phyloP scores from a whole-genome alignment of 768 basidiomycete species.

The Candolleomyces aberdarensis region DNA sequence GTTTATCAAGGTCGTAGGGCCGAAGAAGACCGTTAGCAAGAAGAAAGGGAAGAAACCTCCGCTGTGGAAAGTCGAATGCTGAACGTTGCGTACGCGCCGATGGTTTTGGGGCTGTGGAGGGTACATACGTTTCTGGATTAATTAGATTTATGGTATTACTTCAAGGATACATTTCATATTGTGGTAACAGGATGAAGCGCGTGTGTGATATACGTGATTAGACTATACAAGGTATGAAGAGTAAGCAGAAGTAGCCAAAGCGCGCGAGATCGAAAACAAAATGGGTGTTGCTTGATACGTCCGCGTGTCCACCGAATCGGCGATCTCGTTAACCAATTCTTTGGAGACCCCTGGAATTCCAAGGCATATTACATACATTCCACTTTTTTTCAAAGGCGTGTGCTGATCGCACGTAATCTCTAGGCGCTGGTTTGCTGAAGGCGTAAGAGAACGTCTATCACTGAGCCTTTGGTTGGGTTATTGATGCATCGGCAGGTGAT shows the following conservation, averaged over 20 bases:
- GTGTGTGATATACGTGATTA: background rate
- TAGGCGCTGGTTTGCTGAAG: too few relatives aligned
- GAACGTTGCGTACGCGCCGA: too few relatives aligned
- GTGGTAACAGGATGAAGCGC: background rate
- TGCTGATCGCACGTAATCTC: too few relatives aligned
- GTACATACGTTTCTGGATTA: background rate
- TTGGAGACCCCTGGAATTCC: constrained; percentile 92
- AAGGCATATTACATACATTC: too few relatives aligned
- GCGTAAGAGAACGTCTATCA: too few relatives aligned
- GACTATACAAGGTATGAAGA: background rate
- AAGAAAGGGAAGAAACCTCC: constrained; percentile 56
- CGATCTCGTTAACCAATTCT: constrained; percentile 92
- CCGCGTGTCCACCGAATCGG: constrained; percentile 87
- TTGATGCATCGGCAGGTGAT: too few relatives aligned
- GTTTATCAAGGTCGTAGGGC: constrained; percentile 70
- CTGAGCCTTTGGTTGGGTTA: too few relatives aligned
- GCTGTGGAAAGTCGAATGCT: background rate
- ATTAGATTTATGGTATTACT: background rate
- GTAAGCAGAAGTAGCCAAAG: background rate
- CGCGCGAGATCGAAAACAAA: too few relatives aligned
- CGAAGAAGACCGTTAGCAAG: constrained; percentile 65
- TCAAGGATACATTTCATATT: constrained; percentile 2
- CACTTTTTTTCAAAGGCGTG: too few relatives aligned
- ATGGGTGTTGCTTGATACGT: constrained; percentile 29
- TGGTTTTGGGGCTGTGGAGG: background rate